Evolutionary conservation across 148 eudicot species (phyloP).

Genomic region (Limonium bicolor): DNA sequence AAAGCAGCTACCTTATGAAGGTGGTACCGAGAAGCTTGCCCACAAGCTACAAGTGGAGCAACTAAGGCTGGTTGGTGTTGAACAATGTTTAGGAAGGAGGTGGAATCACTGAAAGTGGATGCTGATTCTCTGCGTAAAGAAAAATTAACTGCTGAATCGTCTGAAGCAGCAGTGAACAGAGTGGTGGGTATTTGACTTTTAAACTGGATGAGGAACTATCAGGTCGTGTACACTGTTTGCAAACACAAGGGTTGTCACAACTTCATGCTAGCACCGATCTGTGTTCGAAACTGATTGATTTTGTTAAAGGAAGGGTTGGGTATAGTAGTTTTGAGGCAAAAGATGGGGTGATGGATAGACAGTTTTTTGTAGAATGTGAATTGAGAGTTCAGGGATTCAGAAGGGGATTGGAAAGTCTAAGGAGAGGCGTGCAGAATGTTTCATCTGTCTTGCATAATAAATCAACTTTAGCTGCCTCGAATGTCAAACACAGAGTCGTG

Average conservation of each 20-base stretch:
- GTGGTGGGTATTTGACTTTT: constrained; percentile 31
- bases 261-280: constrained; percentile 43
- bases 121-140: constrained; percentile 68
- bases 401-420: constrained; percentile 43
- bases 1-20: constrained; percentile 22
- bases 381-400: constrained; percentile 67
- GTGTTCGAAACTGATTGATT: constrained; percentile 46
- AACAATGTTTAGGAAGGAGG: constrained; percentile 66
- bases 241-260: constrained; percentile 44
- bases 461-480: constrained; percentile 20
- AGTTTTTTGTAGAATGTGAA: constrained; percentile 55
- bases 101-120: constrained; percentile 48
- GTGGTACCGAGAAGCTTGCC: constrained; percentile 37
- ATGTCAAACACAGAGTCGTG: constrained; percentile 12
- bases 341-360: constrained; percentile 26
- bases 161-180: constrained; percentile 36
- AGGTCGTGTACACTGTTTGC: constrained; percentile 41
- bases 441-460: constrained; percentile 38
- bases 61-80: constrained; percentile 62
- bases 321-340: constrained; percentile 18
- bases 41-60: constrained; percentile 66
- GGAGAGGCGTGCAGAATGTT: constrained; percentile 35
- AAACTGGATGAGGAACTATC: constrained; percentile 64
- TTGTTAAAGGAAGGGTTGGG: constrained; percentile 32
- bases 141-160: constrained; percentile 65